These are phyloP conservation scores for Plenodomus tracheiphilus DNA, from an alignment of 2,329 filamentous ascomycete species.

Conservation along the genomic window DNA sequence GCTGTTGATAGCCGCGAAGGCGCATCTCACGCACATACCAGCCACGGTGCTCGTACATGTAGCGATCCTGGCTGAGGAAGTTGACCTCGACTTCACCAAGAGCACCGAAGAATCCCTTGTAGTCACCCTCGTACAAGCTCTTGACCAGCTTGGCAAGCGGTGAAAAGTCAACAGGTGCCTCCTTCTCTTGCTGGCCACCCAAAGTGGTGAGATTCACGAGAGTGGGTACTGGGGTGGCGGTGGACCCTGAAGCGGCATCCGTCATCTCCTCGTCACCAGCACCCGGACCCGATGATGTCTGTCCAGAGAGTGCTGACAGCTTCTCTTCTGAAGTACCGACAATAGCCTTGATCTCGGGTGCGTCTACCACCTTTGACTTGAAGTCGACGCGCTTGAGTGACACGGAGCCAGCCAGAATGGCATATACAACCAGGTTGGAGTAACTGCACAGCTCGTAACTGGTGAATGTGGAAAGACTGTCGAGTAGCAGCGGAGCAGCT, in stretches of 20 bases:
- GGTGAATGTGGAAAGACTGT: conserved; percentile 96
- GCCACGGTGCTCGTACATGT: conserved; percentile 90
- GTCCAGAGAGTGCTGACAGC: conserved; percentile 77
- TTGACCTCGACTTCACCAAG: conserved; percentile 88
- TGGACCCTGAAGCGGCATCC: conserved; percentile 55
- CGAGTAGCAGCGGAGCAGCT: conserved; percentile 89
- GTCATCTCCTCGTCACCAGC: conserved; percentile 76
- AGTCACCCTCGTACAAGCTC: conserved; percentile 91
- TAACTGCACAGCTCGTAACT: conserved; percentile 99
- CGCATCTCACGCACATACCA: conserved; percentile 99
- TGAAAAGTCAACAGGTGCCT: conserved; percentile 84
- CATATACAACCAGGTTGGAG: conserved; percentile 91
- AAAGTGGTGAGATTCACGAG: conserved; percentile 88
- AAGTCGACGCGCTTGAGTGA: conserved; percentile 97
- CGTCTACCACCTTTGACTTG: conserved; percentile 98
- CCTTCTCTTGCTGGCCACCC: conserved; percentile 76
- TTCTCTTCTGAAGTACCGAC: conserved; percentile 89
- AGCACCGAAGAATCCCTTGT: conserved; percentile 90
- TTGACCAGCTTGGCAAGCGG: conserved; percentile 85
- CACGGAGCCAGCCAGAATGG: conserved; percentile 90
- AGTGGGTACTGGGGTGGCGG: conserved; percentile 60
- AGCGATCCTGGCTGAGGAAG: conserved; percentile 92
- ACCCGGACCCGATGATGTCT: conserved; percentile 77
- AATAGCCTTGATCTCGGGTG: conserved; percentile 96
- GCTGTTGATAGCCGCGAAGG: conserved; percentile 91